phyloP scores from a whole-genome alignment of 192 early-diverging fungal genomes.

The Backusella luteola region DNA sequence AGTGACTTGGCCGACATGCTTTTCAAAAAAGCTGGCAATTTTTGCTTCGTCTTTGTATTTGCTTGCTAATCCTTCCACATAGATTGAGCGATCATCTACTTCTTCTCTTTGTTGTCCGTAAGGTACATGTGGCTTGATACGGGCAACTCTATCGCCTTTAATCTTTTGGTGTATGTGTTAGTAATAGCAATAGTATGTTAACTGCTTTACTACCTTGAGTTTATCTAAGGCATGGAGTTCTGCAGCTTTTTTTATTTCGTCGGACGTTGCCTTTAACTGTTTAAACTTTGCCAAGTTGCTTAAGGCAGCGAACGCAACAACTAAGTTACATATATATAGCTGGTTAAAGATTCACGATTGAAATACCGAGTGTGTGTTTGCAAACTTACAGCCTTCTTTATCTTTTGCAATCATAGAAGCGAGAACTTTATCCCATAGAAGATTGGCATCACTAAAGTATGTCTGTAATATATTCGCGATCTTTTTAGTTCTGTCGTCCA shows the following conservation, averaged over 20 bases:
- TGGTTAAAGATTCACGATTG: too few species aligned
- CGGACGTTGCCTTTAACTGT: background rate
- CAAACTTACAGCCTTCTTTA: conserved; percentile 15
- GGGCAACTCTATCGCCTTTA: background rate
- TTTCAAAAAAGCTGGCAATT: conserved; percentile 14
- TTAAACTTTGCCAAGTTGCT: conserved; percentile 11
- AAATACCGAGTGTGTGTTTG: background rate
- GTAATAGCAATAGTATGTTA: background rate
- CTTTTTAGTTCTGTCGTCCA: conserved; percentile 10
- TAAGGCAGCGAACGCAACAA: conserved; percentile 8
- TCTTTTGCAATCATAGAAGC: background rate
- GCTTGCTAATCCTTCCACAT: conserved; percentile 23
- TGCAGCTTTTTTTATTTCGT: conserved; percentile 12
- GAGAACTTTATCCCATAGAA: conserved; percentile 31
- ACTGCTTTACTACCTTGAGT: background rate
- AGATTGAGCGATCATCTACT: conserved; percentile 27
- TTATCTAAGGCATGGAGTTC: background rate
- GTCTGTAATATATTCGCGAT: conserved; percentile 20
- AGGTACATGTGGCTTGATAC: conserved; percentile 24
- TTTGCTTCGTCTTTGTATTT: conserved; percentile 13
- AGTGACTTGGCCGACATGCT: conserved; percentile 18
- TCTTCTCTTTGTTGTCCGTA: conserved; percentile 10
- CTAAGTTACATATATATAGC: background rate
- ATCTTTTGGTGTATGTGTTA: background rate
- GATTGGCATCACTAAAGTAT: conserved; percentile 31